phyloP scores from a whole-genome alignment of 2,329 filamentous ascomycete species.

The Aurifilum marmelostoma region DNA sequence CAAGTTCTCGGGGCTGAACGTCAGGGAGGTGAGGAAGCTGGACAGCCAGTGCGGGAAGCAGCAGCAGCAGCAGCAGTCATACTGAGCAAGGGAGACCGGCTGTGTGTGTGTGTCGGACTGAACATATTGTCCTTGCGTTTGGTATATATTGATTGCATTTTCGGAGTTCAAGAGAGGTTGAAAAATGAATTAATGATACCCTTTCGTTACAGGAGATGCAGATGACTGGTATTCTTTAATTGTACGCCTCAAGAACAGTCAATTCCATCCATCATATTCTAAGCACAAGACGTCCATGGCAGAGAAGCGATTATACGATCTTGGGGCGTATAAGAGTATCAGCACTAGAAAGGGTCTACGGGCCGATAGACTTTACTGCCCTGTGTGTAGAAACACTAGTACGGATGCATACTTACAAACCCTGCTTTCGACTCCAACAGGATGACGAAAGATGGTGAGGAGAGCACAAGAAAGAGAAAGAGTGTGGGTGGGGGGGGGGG shows the following conservation, averaged over 20 bases:
- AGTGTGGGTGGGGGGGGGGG: too few species aligned
- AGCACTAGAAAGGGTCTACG: background rate
- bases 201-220: background rate
- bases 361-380: background rate
- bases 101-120: too few species aligned
- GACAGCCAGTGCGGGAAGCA: constrained; percentile 27
- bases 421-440: background rate
- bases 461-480: background rate
- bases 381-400: background rate
- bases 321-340: background rate
- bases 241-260: too few species aligned
- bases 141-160: constrained; percentile 3
- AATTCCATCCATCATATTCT: too few species aligned
- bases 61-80: too few species aligned
- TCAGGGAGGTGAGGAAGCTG: constrained; percentile 29
- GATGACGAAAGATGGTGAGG: background rate
- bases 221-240: too few species aligned
- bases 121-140: background rate
- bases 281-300: too few species aligned
- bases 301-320: too few species aligned
- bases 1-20: constrained; percentile 45
- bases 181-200: background rate
- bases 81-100: too few species aligned
- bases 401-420: too few species aligned
- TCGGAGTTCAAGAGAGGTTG: background rate